These are phyloP conservation scores for Phytophthora ohioensis DNA, from an alignment of 352 stramenopile genomes.

Conservation along the genomic window DNA sequence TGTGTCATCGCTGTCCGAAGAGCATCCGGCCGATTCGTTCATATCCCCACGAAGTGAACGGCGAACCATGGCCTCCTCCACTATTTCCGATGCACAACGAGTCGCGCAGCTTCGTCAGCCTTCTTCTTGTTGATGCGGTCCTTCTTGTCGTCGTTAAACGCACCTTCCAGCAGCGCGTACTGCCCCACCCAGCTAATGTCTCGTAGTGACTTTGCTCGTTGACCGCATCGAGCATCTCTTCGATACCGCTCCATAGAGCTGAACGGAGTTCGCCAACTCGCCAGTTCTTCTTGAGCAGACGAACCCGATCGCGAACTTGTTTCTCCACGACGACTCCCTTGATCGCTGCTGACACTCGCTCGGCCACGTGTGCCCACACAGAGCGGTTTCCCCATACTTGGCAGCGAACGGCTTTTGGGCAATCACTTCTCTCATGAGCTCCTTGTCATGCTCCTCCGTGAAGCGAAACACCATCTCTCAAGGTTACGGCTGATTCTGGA, in stretches of 20 bases:
- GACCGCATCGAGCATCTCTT: conserved; percentile 5
- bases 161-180: background rate
- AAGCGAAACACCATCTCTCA: conserved; percentile 10
- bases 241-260: conserved; percentile 4
- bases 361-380: background rate
- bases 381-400: background rate
- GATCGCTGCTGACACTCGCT: conserved; percentile 10
- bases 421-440: conserved; percentile 14
- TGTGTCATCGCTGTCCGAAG: background rate
- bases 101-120: background rate
- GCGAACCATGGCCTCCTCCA: background rate
- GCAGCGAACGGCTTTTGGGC: conserved; percentile 13
- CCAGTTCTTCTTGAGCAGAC: conserved; percentile 19
- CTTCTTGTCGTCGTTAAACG: background rate
- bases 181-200: background rate
- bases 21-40: background rate
- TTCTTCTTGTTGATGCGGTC: conserved; percentile 2
- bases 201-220: conserved; percentile 21
- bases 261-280: conserved; percentile 2
- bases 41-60: background rate
- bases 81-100: background rate
- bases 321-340: conserved; percentile 1
- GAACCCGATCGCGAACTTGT: conserved; percentile 20
- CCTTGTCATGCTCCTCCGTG: conserved; percentile 19
- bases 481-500: background rate